These are phyloP conservation scores for Suhomyces prunicola DNA, from an alignment of 805 yeast species.

Conservation along the genomic window DNA sequence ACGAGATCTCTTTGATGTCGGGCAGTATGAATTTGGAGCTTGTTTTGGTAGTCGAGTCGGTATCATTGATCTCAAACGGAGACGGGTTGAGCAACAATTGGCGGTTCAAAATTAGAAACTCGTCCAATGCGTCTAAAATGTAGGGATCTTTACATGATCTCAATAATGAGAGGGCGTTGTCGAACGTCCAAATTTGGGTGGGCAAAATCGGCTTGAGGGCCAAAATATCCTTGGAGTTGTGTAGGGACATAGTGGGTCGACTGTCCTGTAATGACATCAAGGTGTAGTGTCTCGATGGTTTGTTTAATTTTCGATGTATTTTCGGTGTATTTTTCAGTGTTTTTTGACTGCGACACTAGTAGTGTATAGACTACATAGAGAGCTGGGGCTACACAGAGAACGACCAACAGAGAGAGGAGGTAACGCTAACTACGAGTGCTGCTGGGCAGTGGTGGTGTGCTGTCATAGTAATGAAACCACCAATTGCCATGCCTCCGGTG, in stretches of 20 bases:
- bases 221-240: slow-evolving; percentile 8
- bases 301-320: neutral
- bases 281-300: too few species aligned
- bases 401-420: neutral
- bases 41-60: neutral
- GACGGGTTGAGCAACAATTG: slow-evolving; percentile 27
- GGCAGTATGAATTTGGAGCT: neutral
- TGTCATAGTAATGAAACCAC: too few species aligned
- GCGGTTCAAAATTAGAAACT: slow-evolving; percentile 33
- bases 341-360: neutral
- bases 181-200: slow-evolving; percentile 39
- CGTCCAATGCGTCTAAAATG: slow-evolving; percentile 37
- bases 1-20: slow-evolving; percentile 26
- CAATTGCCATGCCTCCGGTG: too few species aligned
- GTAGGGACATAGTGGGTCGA: neutral
- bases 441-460: too few species aligned
- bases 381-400: neutral
- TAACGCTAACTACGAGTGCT: too few species aligned
- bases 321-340: neutral
- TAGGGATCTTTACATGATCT: slow-evolving; percentile 28
- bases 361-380: neutral
- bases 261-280: too few species aligned
- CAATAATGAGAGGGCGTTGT: slow-evolving; percentile 34
- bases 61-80: slow-evolving; percentile 22
- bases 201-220: slow-evolving; percentile 32